Conservation (phyloP, 768 basidiomycete species). For the Phallus indusiatus region DNA sequence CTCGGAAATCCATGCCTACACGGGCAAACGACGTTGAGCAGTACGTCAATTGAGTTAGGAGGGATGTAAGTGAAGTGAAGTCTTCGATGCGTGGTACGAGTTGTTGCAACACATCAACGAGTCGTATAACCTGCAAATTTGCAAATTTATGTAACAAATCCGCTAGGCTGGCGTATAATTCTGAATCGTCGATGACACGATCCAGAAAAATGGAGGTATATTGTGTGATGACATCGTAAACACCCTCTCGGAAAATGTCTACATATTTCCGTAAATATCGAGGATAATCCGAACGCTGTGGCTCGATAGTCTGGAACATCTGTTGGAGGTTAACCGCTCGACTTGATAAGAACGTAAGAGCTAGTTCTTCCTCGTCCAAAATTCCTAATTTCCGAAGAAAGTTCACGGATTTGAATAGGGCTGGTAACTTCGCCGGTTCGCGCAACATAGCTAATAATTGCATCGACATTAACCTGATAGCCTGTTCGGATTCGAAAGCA, state of each 20-base stretch:
- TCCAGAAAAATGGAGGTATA: slow-evolving; percentile 86
- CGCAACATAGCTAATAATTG: slow-evolving; percentile 72
- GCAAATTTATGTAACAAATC: slow-evolving; percentile 4
- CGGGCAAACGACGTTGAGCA: slow-evolving; percentile 86
- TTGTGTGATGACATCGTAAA: slow-evolving; percentile 87
- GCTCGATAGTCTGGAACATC: slow-evolving; percentile 43
- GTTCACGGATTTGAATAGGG: slow-evolving; percentile 81
- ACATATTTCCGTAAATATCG: slow-evolving; percentile 79
- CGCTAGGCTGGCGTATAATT: slow-evolving; percentile 10
- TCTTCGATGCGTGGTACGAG: slow-evolving; percentile 53
- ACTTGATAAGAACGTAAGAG: slow-evolving; percentile 73
- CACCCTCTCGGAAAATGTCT: slow-evolving; percentile 85
- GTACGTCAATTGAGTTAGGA: slow-evolving; percentile 89
- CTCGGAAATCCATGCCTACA: slow-evolving; percentile 86
- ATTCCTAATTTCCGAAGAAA: slow-evolving; percentile 80
- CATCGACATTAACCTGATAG: slow-evolving; percentile 62
- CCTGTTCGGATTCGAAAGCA: slow-evolving; percentile 56
- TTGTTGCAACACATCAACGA: slow-evolving; percentile 55
- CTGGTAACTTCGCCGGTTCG: slow-evolving; percentile 81
- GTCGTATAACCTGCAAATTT: slow-evolving; percentile 15
- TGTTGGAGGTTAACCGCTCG: slow-evolving; percentile 54
- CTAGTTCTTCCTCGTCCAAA: slow-evolving; percentile 65
- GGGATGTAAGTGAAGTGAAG: slow-evolving; percentile 60
- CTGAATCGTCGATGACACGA: slow-evolving; percentile 27
- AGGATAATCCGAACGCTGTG: slow-evolving; percentile 44